phyloP scores from a whole-genome alignment of 768 basidiomycete species.

The Chalciporus pseudorubinellus region DNA sequence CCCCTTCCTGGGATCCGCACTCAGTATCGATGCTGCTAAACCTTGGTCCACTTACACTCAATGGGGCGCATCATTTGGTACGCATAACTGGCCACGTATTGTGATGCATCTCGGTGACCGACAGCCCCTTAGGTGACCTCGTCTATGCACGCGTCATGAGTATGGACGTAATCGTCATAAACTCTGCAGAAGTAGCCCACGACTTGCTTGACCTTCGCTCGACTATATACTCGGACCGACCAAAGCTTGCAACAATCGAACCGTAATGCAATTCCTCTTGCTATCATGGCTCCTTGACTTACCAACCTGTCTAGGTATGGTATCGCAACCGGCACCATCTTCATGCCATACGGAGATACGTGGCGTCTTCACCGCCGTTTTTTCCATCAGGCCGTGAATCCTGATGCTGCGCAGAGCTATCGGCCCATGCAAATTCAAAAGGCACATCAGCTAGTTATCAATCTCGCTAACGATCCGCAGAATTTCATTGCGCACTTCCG shows the following conservation, averaged over 20 bases:
- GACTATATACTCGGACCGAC: constrained; percentile 35
- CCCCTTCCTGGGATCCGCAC: constrained; percentile 27
- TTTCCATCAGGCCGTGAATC: constrained; percentile 35
- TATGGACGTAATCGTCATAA: constrained; percentile 28
- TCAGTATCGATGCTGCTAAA: constrained; percentile 25
- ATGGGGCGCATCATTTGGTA: constrained; percentile 30
- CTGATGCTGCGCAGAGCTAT: constrained; percentile 27
- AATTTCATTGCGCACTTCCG: constrained; percentile 24
- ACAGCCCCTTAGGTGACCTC: constrained; percentile 19
- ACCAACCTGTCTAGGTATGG: constrained; percentile 23
- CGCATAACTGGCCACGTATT: neutral
- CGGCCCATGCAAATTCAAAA: constrained; percentile 33
- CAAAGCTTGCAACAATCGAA: constrained; percentile 22
- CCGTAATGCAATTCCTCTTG: constrained; percentile 15
- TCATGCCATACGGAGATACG: constrained; percentile 37
- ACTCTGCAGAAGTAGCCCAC: constrained; percentile 24
- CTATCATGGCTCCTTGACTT: neutral
- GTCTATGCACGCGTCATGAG: constrained; percentile 20
- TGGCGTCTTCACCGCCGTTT: constrained; percentile 38
- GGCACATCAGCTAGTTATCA: constrained; percentile 31
- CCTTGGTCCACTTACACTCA: constrained; percentile 36
- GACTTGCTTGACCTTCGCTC: constrained; percentile 31
- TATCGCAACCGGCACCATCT: constrained; percentile 32
- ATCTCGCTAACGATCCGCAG: constrained; percentile 30
- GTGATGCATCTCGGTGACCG: neutral